phyloP scores from a whole-genome alignment of 371 early-diverging fungal genomes.

The Paraphysoderma sedebokerense region DNA sequence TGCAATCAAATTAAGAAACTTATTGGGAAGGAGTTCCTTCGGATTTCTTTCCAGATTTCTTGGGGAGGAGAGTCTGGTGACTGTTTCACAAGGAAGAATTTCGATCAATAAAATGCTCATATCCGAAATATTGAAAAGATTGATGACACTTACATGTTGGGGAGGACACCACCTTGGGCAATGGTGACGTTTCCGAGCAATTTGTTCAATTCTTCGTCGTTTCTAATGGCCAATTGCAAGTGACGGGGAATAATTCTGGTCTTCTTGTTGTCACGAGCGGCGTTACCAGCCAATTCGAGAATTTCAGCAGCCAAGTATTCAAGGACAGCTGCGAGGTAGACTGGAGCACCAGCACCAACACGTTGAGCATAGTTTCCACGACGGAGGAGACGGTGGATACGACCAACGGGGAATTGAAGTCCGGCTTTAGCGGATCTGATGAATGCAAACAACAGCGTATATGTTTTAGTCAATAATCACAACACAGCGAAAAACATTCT shows the following conservation, averaged over 20 bases:
- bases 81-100: too few relatives aligned
- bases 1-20: too few relatives aligned
- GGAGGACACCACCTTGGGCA: conserved; percentile 75
- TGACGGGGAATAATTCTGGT: conserved; percentile 84
- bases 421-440: conserved; percentile 74
- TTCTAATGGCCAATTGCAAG: conserved; percentile 81
- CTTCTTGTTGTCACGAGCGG: conserved; percentile 92
- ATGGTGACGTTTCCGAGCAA: conserved; percentile 76
- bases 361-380: conserved; percentile 91
- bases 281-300: conserved; percentile 90
- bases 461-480: too few relatives aligned
- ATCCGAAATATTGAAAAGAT: too few relatives aligned
- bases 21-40: too few relatives aligned
- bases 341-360: conserved; percentile 87
- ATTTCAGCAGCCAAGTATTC: conserved; percentile 95
- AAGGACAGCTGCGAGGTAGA: conserved; percentile 87
- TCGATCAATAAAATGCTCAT: too few relatives aligned
- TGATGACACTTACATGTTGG: too few relatives aligned
- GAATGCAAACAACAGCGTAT: too few relatives aligned
- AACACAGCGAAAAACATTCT: too few relatives aligned
- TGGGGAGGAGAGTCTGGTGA: too few relatives aligned
- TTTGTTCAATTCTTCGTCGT: conserved; percentile 93
- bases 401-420: conserved; percentile 90
- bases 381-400: conserved; percentile 89
- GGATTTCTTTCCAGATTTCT: too few relatives aligned